Conservation (phyloP, 2,329 filamentous ascomycete genomes). For the Lecanoromycetidae sp. region DNA sequence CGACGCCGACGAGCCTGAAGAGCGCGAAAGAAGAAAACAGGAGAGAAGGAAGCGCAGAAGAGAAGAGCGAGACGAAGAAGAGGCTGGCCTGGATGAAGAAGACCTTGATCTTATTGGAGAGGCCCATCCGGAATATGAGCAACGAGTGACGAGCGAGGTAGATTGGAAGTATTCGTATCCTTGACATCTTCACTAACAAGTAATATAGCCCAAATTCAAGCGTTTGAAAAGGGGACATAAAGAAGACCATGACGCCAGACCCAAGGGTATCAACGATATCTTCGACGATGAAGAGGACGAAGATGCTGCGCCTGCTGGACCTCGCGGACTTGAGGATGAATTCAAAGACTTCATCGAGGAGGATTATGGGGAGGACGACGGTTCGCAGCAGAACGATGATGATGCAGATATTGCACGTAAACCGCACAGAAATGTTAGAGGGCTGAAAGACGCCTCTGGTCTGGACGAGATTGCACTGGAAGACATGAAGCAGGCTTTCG, state of each 20-base stretch:
- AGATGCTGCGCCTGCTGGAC: slow-evolving; percentile 39
- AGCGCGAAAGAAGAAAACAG: slow-evolving; percentile 45
- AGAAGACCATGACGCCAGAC: slow-evolving; percentile 49
- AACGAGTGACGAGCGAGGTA: slow-evolving; percentile 59
- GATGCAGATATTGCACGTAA: slow-evolving; percentile 68
- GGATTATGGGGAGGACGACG: slow-evolving; percentile 80
- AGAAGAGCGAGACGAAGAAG: slow-evolving; percentile 69
- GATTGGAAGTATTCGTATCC: neutral
- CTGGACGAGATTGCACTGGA: slow-evolving; percentile 87
- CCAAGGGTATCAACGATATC: slow-evolving; percentile 74
- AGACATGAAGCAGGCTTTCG: slow-evolving; percentile 93
- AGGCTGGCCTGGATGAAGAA: slow-evolving; percentile 79
- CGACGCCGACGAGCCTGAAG: slow-evolving; percentile 72
- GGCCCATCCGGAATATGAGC: slow-evolving; percentile 57
- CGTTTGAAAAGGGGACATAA: slow-evolving; percentile 85
- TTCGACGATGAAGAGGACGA: slow-evolving; percentile 85
- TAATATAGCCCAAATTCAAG: slow-evolving; percentile 75
- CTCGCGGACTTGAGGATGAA: slow-evolving; percentile 58
- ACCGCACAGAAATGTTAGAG: slow-evolving; percentile 32
- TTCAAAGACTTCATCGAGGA: slow-evolving; percentile 96
- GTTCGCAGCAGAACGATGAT: slow-evolving; percentile 66
- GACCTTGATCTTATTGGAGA: slow-evolving; percentile 92
- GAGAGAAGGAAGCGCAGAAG: slow-evolving; percentile 66
- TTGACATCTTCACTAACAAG: neutral
- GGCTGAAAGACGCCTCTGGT: slow-evolving; percentile 66